phyloP scores from a whole-genome alignment of 495 filamentous ascomycete genomes.

The Xylaria venustula region DNA sequence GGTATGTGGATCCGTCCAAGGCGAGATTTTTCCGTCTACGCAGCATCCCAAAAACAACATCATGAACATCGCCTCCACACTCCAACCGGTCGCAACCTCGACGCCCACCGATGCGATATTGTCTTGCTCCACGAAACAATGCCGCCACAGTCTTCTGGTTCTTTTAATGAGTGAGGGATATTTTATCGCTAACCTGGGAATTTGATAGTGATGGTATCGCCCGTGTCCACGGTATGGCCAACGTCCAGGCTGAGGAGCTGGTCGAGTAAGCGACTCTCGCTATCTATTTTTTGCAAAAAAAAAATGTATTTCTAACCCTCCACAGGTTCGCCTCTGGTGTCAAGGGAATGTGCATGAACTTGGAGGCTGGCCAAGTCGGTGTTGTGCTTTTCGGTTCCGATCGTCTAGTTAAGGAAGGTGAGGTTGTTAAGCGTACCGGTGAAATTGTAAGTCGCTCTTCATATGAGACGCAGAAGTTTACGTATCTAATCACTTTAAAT shows the following conservation, averaged over 20 bases:
- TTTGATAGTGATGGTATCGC: conserved; percentile 95
- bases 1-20: conserved; percentile 64
- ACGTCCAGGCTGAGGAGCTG: conserved; percentile 99
- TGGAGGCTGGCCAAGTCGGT: conserved; percentile 99
- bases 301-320: conserved; percentile 26
- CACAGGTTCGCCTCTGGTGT: conserved; percentile 96
- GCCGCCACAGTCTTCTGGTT: neutral
- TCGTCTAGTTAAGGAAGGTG: conserved; percentile 98
- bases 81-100: conserved; percentile 12
- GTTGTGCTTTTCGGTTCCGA: conserved; percentile 99
- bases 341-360: conserved; percentile 99
- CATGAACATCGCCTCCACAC: conserved; percentile 11
- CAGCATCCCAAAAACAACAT: neutral
- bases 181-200: conserved; percentile 37
- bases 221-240: conserved; percentile 99
- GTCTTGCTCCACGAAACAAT: neutral
- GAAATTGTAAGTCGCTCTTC: conserved; percentile 76
- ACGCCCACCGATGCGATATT: conserved; percentile 1
- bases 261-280: conserved; percentile 78
- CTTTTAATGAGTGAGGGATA: conserved; percentile 14
- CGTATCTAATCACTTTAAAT: conserved; percentile 12
- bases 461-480: conserved; percentile 8
- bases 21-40: conserved; percentile 30
- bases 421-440: conserved; percentile 99
- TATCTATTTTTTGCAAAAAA: too few relatives aligned